These are phyloP conservation scores for Desmodesmus armatus DNA, from an alignment of 139 green algal genomes.

Conservation along the genomic window DNA sequence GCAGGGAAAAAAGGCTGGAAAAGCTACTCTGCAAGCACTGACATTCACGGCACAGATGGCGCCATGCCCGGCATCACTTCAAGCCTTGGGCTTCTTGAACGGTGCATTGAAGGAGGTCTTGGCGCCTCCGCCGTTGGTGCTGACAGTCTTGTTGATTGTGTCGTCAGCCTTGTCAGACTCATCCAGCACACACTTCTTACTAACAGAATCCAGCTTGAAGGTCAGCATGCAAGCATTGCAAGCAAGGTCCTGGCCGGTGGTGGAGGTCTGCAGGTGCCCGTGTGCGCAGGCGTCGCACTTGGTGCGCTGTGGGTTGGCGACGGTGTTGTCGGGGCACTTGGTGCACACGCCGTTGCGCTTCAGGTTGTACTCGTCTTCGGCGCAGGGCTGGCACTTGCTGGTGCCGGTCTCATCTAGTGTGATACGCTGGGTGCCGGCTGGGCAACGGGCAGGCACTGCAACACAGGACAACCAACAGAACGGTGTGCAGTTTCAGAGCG, in stretches of 20 bases:
- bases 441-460: conserved; percentile 18
- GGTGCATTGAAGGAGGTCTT: no score
- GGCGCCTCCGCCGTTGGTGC: no score
- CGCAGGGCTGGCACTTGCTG: not conserved
- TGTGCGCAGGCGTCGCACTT: not conserved
- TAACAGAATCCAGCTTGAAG: not conserved
- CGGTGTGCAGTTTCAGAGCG: not conserved
- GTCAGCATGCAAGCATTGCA: conserved; percentile 24
- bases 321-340: conserved; percentile 5
- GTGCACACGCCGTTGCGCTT: not conserved
- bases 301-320: conserved; percentile 4
- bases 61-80: no score
- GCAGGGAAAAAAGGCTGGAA: no score
- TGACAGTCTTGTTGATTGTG: no score
- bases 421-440: conserved; percentile 1
- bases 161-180: no score
- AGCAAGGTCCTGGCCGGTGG: conserved; percentile 2
- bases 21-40: no score
- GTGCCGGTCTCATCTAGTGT: not conserved
- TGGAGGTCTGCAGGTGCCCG: conserved; percentile 6
- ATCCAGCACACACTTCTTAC: conserved; percentile 6
- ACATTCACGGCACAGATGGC: no score
- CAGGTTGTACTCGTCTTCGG: conserved; percentile 2
- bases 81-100: no score
- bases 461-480: not conserved